Conservation (phyloP, 1,139 yeast genomes). For the Kurtzmaniella quercitrusa region DNA sequence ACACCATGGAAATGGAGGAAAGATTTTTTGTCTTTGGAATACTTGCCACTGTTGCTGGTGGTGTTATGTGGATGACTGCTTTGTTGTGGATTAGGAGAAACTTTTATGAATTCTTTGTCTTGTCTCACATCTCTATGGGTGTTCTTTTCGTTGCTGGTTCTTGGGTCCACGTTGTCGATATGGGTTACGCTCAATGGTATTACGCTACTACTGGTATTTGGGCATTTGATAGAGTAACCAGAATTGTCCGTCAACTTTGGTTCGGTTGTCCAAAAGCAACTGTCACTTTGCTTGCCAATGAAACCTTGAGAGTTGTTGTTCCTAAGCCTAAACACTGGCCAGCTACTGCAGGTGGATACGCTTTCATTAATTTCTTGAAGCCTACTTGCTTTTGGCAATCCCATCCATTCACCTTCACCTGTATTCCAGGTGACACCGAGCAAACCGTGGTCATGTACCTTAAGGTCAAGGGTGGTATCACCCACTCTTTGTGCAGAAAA, state of each 20-base stretch:
- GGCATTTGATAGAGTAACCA: slow-evolving; percentile 37
- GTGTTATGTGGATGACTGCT: slow-evolving; percentile 9
- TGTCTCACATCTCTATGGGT: slow-evolving; percentile 39
- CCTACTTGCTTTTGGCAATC: slow-evolving; percentile 64
- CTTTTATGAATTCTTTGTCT: slow-evolving; percentile 41
- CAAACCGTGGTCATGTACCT: slow-evolving; percentile 27
- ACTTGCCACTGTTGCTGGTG: slow-evolving; percentile 24
- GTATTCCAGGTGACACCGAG: slow-evolving; percentile 20
- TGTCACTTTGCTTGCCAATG: slow-evolving; percentile 31
- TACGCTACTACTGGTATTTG: slow-evolving; percentile 41
- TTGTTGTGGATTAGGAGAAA: slow-evolving; percentile 25
- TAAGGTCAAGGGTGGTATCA: slow-evolving; percentile 39
- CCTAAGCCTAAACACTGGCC: slow-evolving; percentile 39
- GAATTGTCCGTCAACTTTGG: slow-evolving; percentile 27
- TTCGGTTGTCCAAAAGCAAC: slow-evolving; percentile 38
- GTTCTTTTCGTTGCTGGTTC: slow-evolving; percentile 37
- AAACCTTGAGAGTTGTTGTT: slow-evolving; percentile 35
- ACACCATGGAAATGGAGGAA: slow-evolving; percentile 13
- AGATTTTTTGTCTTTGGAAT: slow-evolving; percentile 27
- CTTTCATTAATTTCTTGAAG: slow-evolving; percentile 51
- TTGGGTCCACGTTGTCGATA: slow-evolving; percentile 35
- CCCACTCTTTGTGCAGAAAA: slow-evolving; percentile 27
- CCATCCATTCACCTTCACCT: slow-evolving; percentile 60
- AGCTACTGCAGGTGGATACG: slow-evolving; percentile 42
- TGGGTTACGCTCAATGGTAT: slow-evolving; percentile 37